Evolutionary conservation across 495 filamentous ascomycete species (phyloP).

Genomic region (Podospora australis): DNA sequence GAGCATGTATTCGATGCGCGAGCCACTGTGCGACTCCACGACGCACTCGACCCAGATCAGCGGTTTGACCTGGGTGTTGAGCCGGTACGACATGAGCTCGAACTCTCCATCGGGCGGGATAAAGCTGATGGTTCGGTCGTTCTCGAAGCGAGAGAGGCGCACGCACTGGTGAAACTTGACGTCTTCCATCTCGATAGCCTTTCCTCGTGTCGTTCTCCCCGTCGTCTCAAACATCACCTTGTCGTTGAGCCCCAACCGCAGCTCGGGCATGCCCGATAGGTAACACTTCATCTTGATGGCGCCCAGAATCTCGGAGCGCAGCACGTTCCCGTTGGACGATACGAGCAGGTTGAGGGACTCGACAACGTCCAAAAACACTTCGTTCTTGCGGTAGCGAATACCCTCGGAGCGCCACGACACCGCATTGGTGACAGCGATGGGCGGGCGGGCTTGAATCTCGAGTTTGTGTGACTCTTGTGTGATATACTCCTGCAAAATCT

Average conservation of each 20-base stretch:
- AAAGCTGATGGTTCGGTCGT: slow-evolving; percentile 97
- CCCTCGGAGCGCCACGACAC: slow-evolving; percentile 98
- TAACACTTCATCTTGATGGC: slow-evolving; percentile 99
- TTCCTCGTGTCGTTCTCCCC: slow-evolving; percentile 86
- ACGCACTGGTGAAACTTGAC: slow-evolving; percentile 99
- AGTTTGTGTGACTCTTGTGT: slow-evolving; percentile 99
- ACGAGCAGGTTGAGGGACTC: slow-evolving; percentile 97
- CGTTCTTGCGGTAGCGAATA: slow-evolving; percentile 98
- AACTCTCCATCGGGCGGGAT: slow-evolving; percentile 98
- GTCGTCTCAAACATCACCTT: slow-evolving; percentile 99
- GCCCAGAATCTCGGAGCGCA: slow-evolving; percentile 94
- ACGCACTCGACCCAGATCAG: slow-evolving; percentile 99
- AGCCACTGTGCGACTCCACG: slow-evolving; percentile 90
- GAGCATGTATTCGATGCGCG: slow-evolving; percentile 95
- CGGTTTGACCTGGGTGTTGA: slow-evolving; percentile 98
- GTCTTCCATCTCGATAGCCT: slow-evolving; percentile 99
- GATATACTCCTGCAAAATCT: slow-evolving; percentile 99
- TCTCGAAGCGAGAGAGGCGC: slow-evolving; percentile 90
- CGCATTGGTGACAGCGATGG: slow-evolving; percentile 97
- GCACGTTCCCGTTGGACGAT: slow-evolving; percentile 87
- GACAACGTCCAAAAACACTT: slow-evolving; percentile 96
- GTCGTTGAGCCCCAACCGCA: slow-evolving; percentile 93
- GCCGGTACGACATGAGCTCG: slow-evolving; percentile 97
- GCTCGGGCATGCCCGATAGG: slow-evolving; percentile 95
- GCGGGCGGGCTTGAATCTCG: slow-evolving; percentile 96